phyloP scores from a whole-genome alignment of 164 flowering plant genomes.

The Paratinospora sagittata region DNA sequence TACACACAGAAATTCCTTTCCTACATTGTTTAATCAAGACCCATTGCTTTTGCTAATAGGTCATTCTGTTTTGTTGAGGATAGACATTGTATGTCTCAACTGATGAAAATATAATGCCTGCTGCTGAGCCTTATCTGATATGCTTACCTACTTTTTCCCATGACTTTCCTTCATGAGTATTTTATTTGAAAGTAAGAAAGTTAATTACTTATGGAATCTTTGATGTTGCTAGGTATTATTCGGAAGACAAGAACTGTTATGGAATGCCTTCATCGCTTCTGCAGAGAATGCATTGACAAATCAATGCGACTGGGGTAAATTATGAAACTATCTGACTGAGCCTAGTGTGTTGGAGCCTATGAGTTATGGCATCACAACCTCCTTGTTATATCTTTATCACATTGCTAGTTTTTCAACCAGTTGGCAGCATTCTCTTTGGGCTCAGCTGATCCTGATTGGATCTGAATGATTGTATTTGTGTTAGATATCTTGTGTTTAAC shows the following conservation, averaged over 20 bases:
- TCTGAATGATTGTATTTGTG: background rate
- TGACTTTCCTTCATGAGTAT: background rate
- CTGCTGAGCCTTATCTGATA: background rate
- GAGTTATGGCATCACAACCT: background rate
- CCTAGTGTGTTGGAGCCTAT: background rate
- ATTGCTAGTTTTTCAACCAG: background rate
- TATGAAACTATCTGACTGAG: slow-evolving; percentile 1
- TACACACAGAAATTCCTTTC: no score
- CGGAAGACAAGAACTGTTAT: slow-evolving; percentile 93
- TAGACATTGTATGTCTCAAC: background rate
- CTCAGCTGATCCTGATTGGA: background rate
- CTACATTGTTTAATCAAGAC: background rate
- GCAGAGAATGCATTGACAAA: slow-evolving; percentile 97
- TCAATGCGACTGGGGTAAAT: slow-evolving; percentile 93
- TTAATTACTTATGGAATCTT: background rate
- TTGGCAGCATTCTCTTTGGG: background rate
- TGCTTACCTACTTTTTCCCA: background rate
- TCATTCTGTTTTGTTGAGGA: background rate
- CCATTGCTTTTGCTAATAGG: background rate
- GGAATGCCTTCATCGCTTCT: slow-evolving; percentile 98
- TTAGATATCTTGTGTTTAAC: background rate
- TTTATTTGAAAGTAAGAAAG: background rate
- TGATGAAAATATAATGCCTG: background rate
- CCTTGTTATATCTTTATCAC: background rate
- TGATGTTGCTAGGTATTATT: slow-evolving; percentile 58